phyloP scores from a whole-genome alignment of 441 rosid genomes.

The Eutrema salsugineum region DNA sequence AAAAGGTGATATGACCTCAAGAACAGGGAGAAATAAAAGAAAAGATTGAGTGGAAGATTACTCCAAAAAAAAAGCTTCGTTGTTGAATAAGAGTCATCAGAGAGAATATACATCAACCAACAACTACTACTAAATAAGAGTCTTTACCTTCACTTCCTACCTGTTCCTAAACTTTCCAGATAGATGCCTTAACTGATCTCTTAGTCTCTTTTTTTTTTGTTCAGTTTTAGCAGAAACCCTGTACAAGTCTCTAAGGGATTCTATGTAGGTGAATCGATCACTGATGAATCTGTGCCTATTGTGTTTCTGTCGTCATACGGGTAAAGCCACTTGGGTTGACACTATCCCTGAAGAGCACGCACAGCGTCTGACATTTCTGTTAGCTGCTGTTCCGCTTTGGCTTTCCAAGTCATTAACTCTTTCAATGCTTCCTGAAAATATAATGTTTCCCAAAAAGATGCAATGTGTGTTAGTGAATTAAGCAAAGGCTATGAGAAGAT shows the following conservation, averaged over 20 bases:
- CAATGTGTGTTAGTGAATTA: neutral
- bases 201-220: neutral
- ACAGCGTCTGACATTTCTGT: constrained; percentile 50
- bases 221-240: constrained; percentile 29
- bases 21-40: neutral
- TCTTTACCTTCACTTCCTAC: constrained; percentile 10
- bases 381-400: constrained; percentile 71
- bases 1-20: neutral
- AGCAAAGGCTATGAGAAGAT: neutral
- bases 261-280: constrained; percentile 21
- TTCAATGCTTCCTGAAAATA: constrained; percentile 56
- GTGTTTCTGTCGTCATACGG: constrained; percentile 11
- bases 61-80: neutral
- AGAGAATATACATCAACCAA: constrained; percentile 14
- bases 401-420: constrained; percentile 73
- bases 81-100: constrained; percentile 1
- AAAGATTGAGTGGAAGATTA: neutral
- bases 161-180: constrained; percentile 21
- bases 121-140: neutral
- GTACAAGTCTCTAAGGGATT: constrained; percentile 43
- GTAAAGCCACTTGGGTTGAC: constrained; percentile 18
- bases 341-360: constrained; percentile 44
- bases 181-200: constrained; percentile 9
- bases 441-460: neutral
- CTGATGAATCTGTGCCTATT: constrained; percentile 21